Base-by-base conservation (phyloP, 441 rosid species). In the Gossypium lobatum region DNA sequence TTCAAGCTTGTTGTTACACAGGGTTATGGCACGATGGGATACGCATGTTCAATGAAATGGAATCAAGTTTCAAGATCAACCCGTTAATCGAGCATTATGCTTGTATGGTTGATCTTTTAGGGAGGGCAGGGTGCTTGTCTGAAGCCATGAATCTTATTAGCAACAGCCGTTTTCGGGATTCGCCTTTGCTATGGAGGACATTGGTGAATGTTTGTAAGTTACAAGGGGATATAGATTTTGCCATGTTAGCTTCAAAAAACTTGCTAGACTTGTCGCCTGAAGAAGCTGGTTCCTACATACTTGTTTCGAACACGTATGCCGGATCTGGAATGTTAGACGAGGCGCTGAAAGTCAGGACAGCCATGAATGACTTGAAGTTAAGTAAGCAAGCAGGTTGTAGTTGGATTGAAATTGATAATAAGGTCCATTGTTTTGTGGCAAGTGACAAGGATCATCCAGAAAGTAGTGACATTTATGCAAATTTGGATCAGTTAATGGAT, bases 381-480 rank as follows among this genome's bases (percentile, higher is more conserved):
- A 53, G 53, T 39, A 75, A 79, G 73, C 61, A 60, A 53, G 73
- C 76, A 50, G 81, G 81, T 18, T 72, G 76, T 50, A 79, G 81
- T 70, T 71, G 78, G 78, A 75, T 79, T 52, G 76, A 79, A 67
- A 71, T 75, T 48, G 46, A 79, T 28, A 75, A 61, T 6, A 66
- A 66, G 66, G 74, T 79, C 26, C 78, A 75, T 67, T 16, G 20
- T 14, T 79, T 79, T 16, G 71, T 71, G 70, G 78, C 81, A 23
- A 65, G 78, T 25, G 64, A 39, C 71, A 79, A 63, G 67, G 73
- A 66, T 42, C 81, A 75, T 60, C 73, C 76, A 18, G 64, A 67
- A 75, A 78, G 78, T 69, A 70, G 42, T 39, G 82, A 83, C 61
- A 83, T 83, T 63, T 80, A 78, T 76, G 63, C 76, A 0, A 57